These are phyloP conservation scores for Phialophora chinensis DNA, from an alignment of 2,329 filamentous ascomycete species.

Conservation along the genomic window DNA sequence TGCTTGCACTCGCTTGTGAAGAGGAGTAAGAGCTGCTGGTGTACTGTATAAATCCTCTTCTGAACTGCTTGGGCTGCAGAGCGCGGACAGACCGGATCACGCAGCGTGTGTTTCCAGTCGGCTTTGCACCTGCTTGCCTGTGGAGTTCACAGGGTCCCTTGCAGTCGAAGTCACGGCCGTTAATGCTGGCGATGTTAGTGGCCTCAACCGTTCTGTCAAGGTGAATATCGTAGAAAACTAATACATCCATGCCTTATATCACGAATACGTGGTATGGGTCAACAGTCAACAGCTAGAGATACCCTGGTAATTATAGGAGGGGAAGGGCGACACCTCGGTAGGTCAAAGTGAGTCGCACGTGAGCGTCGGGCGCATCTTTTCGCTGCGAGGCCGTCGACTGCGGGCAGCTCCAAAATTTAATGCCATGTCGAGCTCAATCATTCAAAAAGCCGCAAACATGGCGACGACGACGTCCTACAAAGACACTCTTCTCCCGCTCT, in stretches of 20 bases:
- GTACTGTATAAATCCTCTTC: neutral
- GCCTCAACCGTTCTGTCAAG: no score
- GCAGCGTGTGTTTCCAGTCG: neutral
- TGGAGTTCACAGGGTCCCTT: no score
- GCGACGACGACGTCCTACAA: slow-evolving; percentile 40
- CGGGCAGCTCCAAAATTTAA: neutral
- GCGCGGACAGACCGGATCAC: neutral
- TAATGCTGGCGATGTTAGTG: no score
- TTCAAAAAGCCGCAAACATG: slow-evolving; percentile 22
- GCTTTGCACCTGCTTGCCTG: neutral
- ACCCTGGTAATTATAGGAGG: no score
- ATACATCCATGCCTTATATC: no score
- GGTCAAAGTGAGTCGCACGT: neutral
- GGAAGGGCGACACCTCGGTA: no score
- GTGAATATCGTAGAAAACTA: no score
- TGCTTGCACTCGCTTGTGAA: neutral
- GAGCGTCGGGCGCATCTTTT: neutral
- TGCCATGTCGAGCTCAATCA: neutral
- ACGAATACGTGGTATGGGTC: no score
- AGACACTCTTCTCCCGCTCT: slow-evolving; percentile 46
- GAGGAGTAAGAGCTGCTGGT: neutral
- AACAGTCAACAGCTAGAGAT: no score
- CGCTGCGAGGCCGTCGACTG: neutral
- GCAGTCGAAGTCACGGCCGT: no score
- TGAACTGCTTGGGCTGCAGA: neutral